A percentile compares a stretch with the other conserved stretches of the same genome.
Conservation (phyloP, 306 rosid genomes). For the Phaseolus lunatus region DNA sequence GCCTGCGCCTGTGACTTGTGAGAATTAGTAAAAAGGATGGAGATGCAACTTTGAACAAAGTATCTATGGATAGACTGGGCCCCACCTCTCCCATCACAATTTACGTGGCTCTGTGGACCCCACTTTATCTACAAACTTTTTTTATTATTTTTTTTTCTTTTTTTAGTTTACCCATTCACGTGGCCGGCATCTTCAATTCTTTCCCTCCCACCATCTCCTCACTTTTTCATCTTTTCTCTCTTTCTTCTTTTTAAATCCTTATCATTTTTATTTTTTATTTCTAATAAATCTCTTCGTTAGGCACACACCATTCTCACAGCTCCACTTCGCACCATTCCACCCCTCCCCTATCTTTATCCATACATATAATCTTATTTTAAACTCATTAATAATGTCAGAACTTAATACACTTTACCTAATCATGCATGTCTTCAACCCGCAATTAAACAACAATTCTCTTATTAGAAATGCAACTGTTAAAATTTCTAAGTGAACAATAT, state of each 20-base stretch:
- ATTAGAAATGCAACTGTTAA: too few species aligned
- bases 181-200: conserved; percentile 37
- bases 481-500: too few species aligned
- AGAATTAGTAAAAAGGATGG: neutral
- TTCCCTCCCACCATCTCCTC: neutral
- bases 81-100: neutral
- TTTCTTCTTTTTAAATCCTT: too few species aligned
- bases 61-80: neutral
- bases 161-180: conserved; percentile 17
- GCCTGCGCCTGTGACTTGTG: neutral
- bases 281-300: too few species aligned
- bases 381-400: too few species aligned
- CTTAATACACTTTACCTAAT: too few species aligned
- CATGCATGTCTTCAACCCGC: too few species aligned
- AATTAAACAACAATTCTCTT: too few species aligned
- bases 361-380: too few species aligned
- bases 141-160: neutral
- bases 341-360: too few species aligned
- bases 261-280: too few species aligned
- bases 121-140: conserved; percentile 62
- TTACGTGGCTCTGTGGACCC: conserved; percentile 47
- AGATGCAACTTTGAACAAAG: neutral
- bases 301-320: neutral
- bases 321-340: too few species aligned
- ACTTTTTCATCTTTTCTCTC: neutral